Percentiles rank a stretch among this genome's conserved stretches.
phyloP scores from a whole-genome alignment of 257 asterid species.

The Penstemon barbatus region DNA sequence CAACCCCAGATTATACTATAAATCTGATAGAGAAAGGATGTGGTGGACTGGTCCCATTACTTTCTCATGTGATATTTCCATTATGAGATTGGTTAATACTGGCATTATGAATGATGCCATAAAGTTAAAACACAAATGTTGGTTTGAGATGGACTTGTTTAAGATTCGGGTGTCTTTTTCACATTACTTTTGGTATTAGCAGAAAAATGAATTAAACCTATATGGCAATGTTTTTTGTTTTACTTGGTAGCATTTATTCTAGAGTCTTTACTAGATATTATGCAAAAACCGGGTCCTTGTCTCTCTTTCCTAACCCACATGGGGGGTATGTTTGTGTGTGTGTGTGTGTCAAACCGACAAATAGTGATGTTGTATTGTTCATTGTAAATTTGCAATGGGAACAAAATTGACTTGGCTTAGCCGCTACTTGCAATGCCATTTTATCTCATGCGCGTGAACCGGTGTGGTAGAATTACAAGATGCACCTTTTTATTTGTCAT shows the following conservation, averaged over 20 bases:
- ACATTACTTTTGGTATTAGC: constrained; percentile 20
- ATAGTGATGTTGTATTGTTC: too few relatives aligned
- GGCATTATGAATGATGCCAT: not conserved
- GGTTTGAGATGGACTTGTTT: constrained; percentile 24
- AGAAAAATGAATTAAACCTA: constrained; percentile 16
- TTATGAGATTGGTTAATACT: constrained; percentile 10
- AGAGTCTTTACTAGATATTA: too few relatives aligned
- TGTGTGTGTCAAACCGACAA: not conserved
- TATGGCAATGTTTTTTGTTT: constrained; percentile 25
- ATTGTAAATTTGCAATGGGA: too few relatives aligned
- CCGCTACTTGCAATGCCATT: too few relatives aligned
- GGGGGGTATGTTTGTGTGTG: not conserved
- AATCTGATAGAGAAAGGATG: constrained; percentile 35
- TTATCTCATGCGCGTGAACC: too few relatives aligned
- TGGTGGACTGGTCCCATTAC: constrained; percentile 38
- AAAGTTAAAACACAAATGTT: constrained; percentile 15
- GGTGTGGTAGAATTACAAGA: too few relatives aligned
- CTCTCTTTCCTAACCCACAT: not conserved
- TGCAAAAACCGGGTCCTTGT: not conserved
- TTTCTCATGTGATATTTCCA: constrained; percentile 60
- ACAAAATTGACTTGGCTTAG: too few relatives aligned
- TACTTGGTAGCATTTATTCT: not conserved
- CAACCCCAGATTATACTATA: constrained; percentile 30
- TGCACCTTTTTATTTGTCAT: too few relatives aligned
- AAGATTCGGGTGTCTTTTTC: constrained; percentile 35